Evolutionary conservation across 2,329 filamentous ascomycete genomes (phyloP).

Genomic region (Pseudocercospora eumusae): DNA sequence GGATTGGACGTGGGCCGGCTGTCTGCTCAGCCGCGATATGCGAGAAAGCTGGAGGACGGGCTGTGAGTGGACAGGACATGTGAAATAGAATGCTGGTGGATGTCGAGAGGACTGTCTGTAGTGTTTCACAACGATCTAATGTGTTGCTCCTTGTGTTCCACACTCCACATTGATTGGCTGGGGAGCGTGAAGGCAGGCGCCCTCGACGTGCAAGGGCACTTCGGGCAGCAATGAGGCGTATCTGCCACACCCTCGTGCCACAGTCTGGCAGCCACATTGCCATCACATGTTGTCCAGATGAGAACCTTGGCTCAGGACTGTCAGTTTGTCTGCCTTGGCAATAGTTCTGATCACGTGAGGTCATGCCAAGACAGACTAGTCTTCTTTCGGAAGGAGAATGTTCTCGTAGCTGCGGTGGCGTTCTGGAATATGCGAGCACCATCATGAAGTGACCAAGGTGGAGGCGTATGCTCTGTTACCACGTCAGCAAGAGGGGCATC

Average conservation of each 20-base stretch:
- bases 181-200: neutral
- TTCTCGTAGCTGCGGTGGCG: conserved; percentile 1
- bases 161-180: conserved; percentile 1
- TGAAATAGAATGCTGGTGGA: neutral
- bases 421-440: conserved; percentile 18
- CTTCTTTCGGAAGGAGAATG: neutral
- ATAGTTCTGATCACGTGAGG: neutral
- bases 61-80: neutral
- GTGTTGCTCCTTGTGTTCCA: conserved; percentile 5
- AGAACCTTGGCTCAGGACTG: neutral
- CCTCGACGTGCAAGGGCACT: neutral
- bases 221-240: conserved; percentile 7
- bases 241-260: conserved; percentile 7
- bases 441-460: conserved; percentile 15
- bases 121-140: conserved; percentile 11
- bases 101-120: neutral
- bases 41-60: conserved; percentile 1
- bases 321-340: neutral
- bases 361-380: neutral
- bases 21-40: conserved; percentile 1
- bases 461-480: neutral
- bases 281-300: neutral
- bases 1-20: neutral
- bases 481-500: conserved; percentile 18
- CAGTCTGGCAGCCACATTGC: conserved; percentile 7